Evolutionary conservation across 2,329 filamentous ascomycete genomes (phyloP), one percentile per base, ranked within the genome.

Genomic region (Chaetoscypha palmicola): DNA sequence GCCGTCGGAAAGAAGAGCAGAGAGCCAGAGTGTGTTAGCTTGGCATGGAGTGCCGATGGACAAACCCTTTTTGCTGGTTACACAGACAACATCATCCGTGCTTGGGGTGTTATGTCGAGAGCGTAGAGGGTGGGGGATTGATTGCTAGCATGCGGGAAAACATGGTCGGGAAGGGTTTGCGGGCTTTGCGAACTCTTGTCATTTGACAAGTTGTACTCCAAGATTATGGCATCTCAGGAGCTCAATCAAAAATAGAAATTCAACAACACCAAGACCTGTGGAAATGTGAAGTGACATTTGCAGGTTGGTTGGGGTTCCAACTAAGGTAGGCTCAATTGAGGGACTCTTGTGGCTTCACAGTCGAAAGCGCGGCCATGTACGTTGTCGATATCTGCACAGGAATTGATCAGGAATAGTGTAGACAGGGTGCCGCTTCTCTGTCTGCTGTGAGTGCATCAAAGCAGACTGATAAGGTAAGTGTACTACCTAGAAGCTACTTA

Each of bases 31-130:
- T 97, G 91, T 72, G 83, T 98, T 66, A 88, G 81, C 69, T 79
- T 98, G 74, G 91, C 91, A 68, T 98, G 92, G 92, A 88, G 81
- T 69, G 91, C 90, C 67, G 92, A 98, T 66, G 92, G 92, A 69
- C 91, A 97, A 83, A 97, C 92, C 67, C 79, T 98, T 70, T 98
- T 98, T 73, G 90, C 92, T 69, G 92, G 92, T 73, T 98, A 98
- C 83, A 98, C 92, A 64, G 92, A 98, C 77, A 97, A 96, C 83
- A 85, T 94, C 76, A 95, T 95, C 76, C 86, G 90, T 65, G 89
- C 87, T 62, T 95, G 89, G 89, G 89, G 89, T 74, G 89, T 95
- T 67, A 94, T 95, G 88, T 92, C 87, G 70, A 81, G 88, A 72
- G 86, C 84, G 73, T 90, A 87, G 61, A 64, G 61, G 50, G 45